Evolutionary conservation across 2,329 filamentous ascomycete species (phyloP).

Genomic region (Phialophora macrospora): DNA sequence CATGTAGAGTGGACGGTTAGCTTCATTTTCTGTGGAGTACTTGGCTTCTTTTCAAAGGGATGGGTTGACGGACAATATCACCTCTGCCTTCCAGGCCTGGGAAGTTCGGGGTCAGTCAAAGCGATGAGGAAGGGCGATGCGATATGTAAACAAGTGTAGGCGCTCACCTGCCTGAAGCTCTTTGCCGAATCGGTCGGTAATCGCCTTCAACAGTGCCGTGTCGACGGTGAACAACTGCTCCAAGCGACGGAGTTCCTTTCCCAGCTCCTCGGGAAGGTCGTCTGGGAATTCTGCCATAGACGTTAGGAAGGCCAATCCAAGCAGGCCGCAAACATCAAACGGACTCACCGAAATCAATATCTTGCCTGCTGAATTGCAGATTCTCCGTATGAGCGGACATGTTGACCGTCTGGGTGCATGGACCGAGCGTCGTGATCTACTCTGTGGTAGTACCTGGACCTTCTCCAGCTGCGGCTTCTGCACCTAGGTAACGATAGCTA

Average conservation of each 20-base stretch:
- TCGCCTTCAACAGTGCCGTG: conserved; percentile 75
- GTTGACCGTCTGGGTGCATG: not conserved
- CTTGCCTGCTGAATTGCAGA: not conserved
- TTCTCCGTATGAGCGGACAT: conserved; percentile 2
- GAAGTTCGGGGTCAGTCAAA: not conserved
- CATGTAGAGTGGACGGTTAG: not conserved
- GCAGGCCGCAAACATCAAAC: not conserved
- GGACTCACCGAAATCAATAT: not conserved
- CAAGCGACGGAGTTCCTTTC: conserved; percentile 70
- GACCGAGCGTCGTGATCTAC: not conserved
- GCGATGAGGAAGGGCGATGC: not conserved
- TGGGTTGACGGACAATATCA: conserved; percentile 15
- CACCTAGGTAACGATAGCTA: not conserved
- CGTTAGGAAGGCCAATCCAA: not conserved
- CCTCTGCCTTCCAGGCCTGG: not conserved
- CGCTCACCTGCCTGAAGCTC: conserved; percentile 77
- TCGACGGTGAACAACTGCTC: conserved; percentile 79
- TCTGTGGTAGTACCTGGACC: not conserved
- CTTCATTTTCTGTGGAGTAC: not conserved
- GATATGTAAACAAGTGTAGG: not conserved
- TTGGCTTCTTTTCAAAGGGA: conserved; percentile 2
- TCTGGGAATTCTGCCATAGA: not conserved
- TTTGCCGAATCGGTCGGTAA: conserved; percentile 80
- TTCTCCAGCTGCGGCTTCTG: not conserved
- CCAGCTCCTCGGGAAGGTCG: conserved; percentile 8